Evolutionary conservation across 2,329 filamentous ascomycete species (phyloP).

Genomic region (Myriosclerotinia scirpicola): DNA sequence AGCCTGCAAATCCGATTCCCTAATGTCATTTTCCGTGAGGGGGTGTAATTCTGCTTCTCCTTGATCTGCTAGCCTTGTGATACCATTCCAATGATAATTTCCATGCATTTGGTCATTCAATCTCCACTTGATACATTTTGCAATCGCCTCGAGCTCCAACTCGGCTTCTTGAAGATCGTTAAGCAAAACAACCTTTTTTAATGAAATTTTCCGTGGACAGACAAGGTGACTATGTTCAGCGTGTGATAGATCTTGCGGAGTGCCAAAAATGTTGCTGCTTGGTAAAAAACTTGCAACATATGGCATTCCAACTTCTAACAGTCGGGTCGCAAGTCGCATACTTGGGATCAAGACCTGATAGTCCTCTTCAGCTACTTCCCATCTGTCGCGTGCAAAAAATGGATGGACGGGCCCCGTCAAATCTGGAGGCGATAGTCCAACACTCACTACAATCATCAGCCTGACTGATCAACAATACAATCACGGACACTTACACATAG

Average conservation of each 20-base stretch:
- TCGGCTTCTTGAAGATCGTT: conserved; percentile 25
- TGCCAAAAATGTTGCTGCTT: conserved; percentile 23
- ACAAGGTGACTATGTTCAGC: neutral
- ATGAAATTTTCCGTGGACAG: conserved; percentile 13
- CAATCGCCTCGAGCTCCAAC: conserved; percentile 29
- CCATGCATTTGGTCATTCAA: conserved; percentile 30
- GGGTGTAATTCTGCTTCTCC: conserved; percentile 18
- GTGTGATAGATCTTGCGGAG: conserved; percentile 1
- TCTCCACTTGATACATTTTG: conserved; percentile 32
- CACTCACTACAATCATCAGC: neutral
- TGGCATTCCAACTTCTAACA: conserved; percentile 32
- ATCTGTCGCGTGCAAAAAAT: conserved; percentile 30
- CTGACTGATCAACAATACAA: neutral
- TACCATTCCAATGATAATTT: conserved; percentile 27
- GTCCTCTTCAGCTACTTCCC: conserved; percentile 30
- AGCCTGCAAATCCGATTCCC: conserved; percentile 24
- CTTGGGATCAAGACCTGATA: conserved; percentile 32
- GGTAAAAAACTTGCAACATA: conserved; percentile 35
- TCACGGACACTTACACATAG: conserved; percentile 8
- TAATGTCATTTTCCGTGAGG: conserved; percentile 18
- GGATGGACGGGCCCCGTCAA: conserved; percentile 25
- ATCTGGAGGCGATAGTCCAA: neutral
- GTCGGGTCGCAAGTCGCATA: conserved; percentile 34
- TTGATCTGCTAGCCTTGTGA: conserved; percentile 27
- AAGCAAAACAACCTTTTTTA: neutral